These are phyloP conservation scores for Mortierella sp. DNA, from an alignment of 371 early-diverging fungal species.

Conservation along the genomic window DNA sequence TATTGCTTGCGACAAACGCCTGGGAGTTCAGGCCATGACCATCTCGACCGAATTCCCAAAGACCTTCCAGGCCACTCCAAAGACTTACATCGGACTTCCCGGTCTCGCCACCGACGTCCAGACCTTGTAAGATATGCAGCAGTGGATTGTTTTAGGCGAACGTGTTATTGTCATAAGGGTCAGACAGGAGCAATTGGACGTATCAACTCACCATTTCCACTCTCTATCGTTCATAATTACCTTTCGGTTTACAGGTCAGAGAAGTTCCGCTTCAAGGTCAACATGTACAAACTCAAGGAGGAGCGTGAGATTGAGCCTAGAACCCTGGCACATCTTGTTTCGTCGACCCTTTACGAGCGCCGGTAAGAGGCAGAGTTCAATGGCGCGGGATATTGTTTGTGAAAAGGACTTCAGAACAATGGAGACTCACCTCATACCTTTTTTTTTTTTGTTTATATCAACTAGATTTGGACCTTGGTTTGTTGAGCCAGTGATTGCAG, in stretches of 20 bases:
- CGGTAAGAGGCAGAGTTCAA: slow-evolving; percentile 63
- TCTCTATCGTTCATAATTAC: neutral
- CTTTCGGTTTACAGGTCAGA: slow-evolving; percentile 69
- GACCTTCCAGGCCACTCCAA: slow-evolving; percentile 91
- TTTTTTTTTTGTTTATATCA: neutral
- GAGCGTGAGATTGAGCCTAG: slow-evolving; percentile 97
- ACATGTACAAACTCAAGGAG: slow-evolving; percentile 98
- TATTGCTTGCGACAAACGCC: slow-evolving; percentile 96
- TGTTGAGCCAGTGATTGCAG: slow-evolving; percentile 96
- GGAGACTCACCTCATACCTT: neutral
- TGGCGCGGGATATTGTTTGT: neutral
- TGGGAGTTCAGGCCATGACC: slow-evolving; percentile 96
- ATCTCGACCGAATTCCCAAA: slow-evolving; percentile 95
- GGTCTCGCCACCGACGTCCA: slow-evolving; percentile 98
- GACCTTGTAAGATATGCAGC: slow-evolving; percentile 81
- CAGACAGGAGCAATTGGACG: neutral
- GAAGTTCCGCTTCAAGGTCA: slow-evolving; percentile 94
- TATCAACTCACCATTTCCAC: neutral
- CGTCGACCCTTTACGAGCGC: slow-evolving; percentile 98
- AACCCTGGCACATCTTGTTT: slow-evolving; percentile 95
- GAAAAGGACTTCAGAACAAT: neutral
- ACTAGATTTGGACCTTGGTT: slow-evolving; percentile 97
- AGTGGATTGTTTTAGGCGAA: neutral
- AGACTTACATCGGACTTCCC: slow-evolving; percentile 92
- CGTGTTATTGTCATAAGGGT: too few species aligned